Evolutionary conservation across 805 yeast species (phyloP).

Genomic region (Wickerhamomyces pijperi): DNA sequence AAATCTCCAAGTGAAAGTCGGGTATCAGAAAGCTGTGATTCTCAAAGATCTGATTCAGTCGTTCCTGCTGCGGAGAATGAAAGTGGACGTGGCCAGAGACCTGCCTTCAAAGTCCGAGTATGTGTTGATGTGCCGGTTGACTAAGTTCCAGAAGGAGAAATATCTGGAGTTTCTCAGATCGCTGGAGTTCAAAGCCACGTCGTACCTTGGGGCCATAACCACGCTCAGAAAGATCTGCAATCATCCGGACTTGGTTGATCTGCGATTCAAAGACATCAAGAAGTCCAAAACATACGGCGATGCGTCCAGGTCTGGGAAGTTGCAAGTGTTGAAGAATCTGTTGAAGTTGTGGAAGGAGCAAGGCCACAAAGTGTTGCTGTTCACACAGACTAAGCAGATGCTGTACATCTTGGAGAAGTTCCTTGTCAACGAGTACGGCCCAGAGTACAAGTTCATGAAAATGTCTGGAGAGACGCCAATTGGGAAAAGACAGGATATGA

Average conservation of each 20-base stretch:
- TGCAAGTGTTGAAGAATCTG: conserved; percentile 77
- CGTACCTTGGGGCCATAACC: conserved; percentile 85
- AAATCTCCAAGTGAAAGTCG: conserved; percentile 91
- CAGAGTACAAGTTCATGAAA: conserved; percentile 44
- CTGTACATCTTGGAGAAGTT: conserved; percentile 73
- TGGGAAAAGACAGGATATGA: conserved; percentile 61
- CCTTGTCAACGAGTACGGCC: conserved; percentile 27
- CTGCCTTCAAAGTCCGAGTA: conserved; percentile 87
- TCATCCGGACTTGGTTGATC: conserved; percentile 78
- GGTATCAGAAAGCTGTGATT: conserved; percentile 90
- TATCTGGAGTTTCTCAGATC: conserved; percentile 69
- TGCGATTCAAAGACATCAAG: conserved; percentile 20
- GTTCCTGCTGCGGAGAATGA: conserved; percentile 74
- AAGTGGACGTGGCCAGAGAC: conserved; percentile 91
- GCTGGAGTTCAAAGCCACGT: conserved; percentile 64
- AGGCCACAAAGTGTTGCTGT: conserved; percentile 71
- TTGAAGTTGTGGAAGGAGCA: conserved; percentile 67
- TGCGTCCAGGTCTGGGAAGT: conserved; percentile 66
- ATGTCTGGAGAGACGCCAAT: conserved; percentile 96
- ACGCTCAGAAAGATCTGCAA: conserved; percentile 85
- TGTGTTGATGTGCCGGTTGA: conserved; percentile 84
- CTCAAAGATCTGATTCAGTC: conserved; percentile 84
- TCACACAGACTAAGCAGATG: conserved; percentile 93
- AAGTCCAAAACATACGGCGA: conserved; percentile 35
- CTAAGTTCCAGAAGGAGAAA: conserved; percentile 60